phyloP scores from a whole-genome alignment of 2,329 filamentous ascomycete species.

The Penicillium sp. region DNA sequence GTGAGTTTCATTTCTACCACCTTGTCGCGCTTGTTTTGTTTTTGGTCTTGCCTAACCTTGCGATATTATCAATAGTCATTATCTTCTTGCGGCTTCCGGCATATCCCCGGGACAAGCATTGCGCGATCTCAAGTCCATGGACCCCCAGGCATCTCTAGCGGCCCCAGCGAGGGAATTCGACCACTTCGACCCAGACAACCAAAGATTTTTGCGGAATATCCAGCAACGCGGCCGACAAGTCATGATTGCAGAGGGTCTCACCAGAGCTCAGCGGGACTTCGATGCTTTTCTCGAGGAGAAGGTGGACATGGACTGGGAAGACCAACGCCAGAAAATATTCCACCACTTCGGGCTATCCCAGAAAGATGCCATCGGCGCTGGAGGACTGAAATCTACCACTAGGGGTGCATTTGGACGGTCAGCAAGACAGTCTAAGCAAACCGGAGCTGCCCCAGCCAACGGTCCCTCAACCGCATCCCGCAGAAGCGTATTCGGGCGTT shows the following conservation, averaged over 20 bases:
- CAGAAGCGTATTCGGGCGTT: slow-evolving; percentile 65
- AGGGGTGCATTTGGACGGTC: slow-evolving; percentile 53
- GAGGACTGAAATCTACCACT: slow-evolving; percentile 46
- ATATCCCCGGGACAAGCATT: slow-evolving; percentile 84
- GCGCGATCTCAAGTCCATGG: slow-evolving; percentile 80
- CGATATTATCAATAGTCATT: slow-evolving; percentile 61
- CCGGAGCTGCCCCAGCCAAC: slow-evolving; percentile 47
- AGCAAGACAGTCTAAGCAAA: slow-evolving; percentile 40
- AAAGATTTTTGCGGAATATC: slow-evolving; percentile 77
- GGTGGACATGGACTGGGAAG: slow-evolving; percentile 92
- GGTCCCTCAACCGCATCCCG: slow-evolving; percentile 38
- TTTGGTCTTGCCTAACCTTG: not conserved
- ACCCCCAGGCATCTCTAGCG: slow-evolving; percentile 61
- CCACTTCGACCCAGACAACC: slow-evolving; percentile 55
- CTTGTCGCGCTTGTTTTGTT: not conserved
- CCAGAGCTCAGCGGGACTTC: slow-evolving; percentile 86
- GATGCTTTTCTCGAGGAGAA: slow-evolving; percentile 93
- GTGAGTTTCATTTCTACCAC: slow-evolving; percentile 40
- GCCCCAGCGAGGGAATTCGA: slow-evolving; percentile 38
- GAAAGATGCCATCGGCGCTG: slow-evolving; percentile 45
- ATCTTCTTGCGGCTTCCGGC: slow-evolving; percentile 88
- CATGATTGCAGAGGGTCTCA: slow-evolving; percentile 88
- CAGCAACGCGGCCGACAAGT: slow-evolving; percentile 88
- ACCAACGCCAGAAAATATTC: slow-evolving; percentile 88
- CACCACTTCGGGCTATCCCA: slow-evolving; percentile 84